Evolutionary conservation across 495 filamentous ascomycete genomes (phyloP).

Genomic region (Cryomyces minteri): DNA sequence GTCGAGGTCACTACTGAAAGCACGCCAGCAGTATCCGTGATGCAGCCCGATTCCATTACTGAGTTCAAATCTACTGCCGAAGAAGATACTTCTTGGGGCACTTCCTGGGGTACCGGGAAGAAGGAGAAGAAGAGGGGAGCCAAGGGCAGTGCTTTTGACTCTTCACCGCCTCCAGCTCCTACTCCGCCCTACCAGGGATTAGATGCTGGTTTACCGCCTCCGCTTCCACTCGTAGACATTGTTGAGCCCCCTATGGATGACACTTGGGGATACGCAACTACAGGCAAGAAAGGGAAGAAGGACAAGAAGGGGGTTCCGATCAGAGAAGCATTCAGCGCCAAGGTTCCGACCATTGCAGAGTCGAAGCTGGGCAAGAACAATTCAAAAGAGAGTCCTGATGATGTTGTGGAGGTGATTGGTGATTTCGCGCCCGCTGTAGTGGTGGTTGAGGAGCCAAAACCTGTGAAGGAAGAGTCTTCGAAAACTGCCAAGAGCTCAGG

Average conservation of each 20-base stretch:
- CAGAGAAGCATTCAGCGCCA: not conserved
- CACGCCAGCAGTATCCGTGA: slow-evolving; percentile 2
- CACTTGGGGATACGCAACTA: slow-evolving; percentile 2
- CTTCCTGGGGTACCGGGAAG: slow-evolving; percentile 2
- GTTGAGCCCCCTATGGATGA: slow-evolving; percentile 8
- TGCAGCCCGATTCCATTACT: slow-evolving; percentile 9
- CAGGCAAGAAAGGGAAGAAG: slow-evolving; percentile 9
- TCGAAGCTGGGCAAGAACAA: slow-evolving; percentile 10
- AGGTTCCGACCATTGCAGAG: not conserved
- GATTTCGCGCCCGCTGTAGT: not conserved
- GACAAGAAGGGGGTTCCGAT: slow-evolving; percentile 5
- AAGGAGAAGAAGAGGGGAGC: slow-evolving; percentile 12
- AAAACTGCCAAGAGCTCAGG: not conserved
- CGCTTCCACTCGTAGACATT: not conserved
- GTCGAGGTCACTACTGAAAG: slow-evolving; percentile 7
- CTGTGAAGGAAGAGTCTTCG: slow-evolving; percentile 2
- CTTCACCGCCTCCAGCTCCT: slow-evolving; percentile 12
- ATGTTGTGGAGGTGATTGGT: not conserved
- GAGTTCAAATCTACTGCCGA: slow-evolving; percentile 10
- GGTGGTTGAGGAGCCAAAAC: slow-evolving; percentile 4
- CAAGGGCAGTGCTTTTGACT: slow-evolving; percentile 12
- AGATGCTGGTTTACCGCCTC: not conserved
- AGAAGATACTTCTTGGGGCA: not conserved
- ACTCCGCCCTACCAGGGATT: slow-evolving; percentile 14
- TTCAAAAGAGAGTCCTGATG: slow-evolving; percentile 8